Evolutionary conservation across 2,329 filamentous ascomycete genomes (phyloP).

Genomic region (Cadophora luteo-olivacea): DNA sequence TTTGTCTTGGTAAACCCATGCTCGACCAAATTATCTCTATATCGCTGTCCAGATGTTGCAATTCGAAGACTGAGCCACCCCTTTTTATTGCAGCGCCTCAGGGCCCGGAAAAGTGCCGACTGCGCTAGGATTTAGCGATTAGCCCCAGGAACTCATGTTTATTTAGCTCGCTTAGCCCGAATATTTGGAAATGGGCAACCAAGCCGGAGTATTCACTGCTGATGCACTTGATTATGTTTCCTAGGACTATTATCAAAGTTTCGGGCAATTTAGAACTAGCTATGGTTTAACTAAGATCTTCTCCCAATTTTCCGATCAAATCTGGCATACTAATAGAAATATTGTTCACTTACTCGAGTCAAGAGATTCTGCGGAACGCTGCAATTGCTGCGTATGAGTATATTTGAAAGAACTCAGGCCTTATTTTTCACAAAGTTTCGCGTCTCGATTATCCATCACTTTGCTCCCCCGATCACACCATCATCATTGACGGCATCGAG

Average conservation of each 20-base stretch:
- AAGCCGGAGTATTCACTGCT: neutral
- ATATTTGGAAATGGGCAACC: neutral
- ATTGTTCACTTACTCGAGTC: too few species aligned
- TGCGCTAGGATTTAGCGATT: neutral
- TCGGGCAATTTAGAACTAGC: too few species aligned
- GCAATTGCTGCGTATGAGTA: neutral
- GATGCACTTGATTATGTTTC: neutral
- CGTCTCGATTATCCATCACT: neutral
- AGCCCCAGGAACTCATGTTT: neutral
- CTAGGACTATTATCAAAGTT: neutral
- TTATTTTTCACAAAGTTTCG: neutral
- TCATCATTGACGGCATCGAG: too few species aligned
- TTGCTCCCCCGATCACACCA: too few species aligned
- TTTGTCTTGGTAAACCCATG: neutral
- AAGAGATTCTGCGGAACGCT: too few species aligned
- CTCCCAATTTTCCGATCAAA: too few species aligned
- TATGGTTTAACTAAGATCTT: too few species aligned
- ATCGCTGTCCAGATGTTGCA: neutral
- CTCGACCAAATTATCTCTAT: neutral
- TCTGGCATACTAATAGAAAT: too few species aligned
- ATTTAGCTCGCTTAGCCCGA: conserved; percentile 1
- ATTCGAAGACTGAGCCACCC: neutral
- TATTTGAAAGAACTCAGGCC: neutral
- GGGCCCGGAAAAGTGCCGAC: neutral
- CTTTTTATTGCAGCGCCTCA: neutral